These are phyloP conservation scores for Uncinocarpus reesii DNA, from an alignment of 2,329 filamentous ascomycete species.

Conservation along the genomic window DNA sequence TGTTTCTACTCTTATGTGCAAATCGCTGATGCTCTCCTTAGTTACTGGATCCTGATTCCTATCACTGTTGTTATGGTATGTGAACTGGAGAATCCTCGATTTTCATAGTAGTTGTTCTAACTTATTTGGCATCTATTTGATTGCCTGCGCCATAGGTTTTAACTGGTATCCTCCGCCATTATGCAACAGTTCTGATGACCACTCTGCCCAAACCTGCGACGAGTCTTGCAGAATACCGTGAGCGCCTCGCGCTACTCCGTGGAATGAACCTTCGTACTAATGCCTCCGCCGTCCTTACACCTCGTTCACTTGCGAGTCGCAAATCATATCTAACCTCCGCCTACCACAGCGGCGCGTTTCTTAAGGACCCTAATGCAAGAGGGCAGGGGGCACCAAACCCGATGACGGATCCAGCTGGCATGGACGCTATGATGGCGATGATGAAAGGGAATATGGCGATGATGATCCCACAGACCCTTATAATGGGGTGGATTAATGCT, in stretches of 20 bases:
- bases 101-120: neutral
- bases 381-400: slow-evolving; percentile 87
- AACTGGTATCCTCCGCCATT: slow-evolving; percentile 91
- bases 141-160: slow-evolving; percentile 51
- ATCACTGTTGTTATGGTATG: slow-evolving; percentile 92
- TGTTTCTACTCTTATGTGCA: neutral
- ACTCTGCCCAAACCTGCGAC: slow-evolving; percentile 68
- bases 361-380: slow-evolving; percentile 78
- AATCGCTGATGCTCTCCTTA: slow-evolving; percentile 30
- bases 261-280: slow-evolving; percentile 78
- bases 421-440: slow-evolving; percentile 99
- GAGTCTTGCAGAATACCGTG: slow-evolving; percentile 52
- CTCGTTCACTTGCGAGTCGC: slow-evolving; percentile 64
- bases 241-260: slow-evolving; percentile 74
- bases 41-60: slow-evolving; percentile 97
- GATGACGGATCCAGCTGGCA: slow-evolving; percentile 86
- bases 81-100: neutral
- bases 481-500: slow-evolving; percentile 99
- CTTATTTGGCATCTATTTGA: neutral
- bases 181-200: slow-evolving; percentile 84
- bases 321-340: slow-evolving; percentile 71
- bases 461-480: slow-evolving; percentile 97
- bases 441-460: slow-evolving; percentile 99
- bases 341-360: slow-evolving; percentile 74
- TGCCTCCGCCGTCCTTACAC: slow-evolving; percentile 68